phyloP scores from a whole-genome alignment of 148 eudicot species.

The Rhododendron williamsianum region DNA sequence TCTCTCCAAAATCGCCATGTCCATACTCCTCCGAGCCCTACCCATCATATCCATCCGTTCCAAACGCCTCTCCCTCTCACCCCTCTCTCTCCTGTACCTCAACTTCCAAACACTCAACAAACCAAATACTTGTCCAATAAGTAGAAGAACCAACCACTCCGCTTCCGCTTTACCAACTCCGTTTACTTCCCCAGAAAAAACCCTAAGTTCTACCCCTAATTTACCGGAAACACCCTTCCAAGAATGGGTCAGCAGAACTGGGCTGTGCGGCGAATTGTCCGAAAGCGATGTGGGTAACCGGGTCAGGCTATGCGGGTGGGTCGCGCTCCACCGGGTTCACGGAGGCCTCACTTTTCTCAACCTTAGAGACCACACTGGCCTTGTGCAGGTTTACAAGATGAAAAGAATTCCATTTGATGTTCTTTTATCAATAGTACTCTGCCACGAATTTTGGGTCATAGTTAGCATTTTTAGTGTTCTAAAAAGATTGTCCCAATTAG shows the following conservation, averaged over 20 bases:
- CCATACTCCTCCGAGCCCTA: constrained; percentile 44
- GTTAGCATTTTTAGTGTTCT: no score
- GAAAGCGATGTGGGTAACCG: constrained; percentile 64
- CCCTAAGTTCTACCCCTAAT: constrained; percentile 17
- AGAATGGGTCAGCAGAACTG: constrained; percentile 70
- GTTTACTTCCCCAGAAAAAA: constrained; percentile 19
- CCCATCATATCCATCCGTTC: constrained; percentile 38
- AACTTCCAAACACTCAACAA: constrained; percentile 18
- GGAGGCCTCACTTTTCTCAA: constrained; percentile 74
- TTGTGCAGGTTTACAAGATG: constrained; percentile 56
- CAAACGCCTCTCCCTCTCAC: constrained; percentile 27
- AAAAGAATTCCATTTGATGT: background rate
- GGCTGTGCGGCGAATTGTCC: constrained; percentile 61
- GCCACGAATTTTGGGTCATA: no score
- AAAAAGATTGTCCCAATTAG: no score
- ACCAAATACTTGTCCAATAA: background rate
- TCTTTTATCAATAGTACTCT: no score
- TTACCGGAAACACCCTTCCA: constrained; percentile 13
- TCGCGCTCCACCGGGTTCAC: constrained; percentile 78
- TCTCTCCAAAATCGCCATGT: constrained; percentile 25
- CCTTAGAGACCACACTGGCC: constrained; percentile 80
- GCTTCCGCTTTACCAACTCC: constrained; percentile 17
- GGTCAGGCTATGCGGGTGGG: constrained; percentile 93
- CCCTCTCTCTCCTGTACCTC: constrained; percentile 26
- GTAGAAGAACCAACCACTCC: constrained; percentile 5